Percentiles rank a stretch among this genome's conserved stretches.
phyloP scores from a whole-genome alignment of 768 basidiomycete genomes.

The Cystobasidium onofrii region DNA sequence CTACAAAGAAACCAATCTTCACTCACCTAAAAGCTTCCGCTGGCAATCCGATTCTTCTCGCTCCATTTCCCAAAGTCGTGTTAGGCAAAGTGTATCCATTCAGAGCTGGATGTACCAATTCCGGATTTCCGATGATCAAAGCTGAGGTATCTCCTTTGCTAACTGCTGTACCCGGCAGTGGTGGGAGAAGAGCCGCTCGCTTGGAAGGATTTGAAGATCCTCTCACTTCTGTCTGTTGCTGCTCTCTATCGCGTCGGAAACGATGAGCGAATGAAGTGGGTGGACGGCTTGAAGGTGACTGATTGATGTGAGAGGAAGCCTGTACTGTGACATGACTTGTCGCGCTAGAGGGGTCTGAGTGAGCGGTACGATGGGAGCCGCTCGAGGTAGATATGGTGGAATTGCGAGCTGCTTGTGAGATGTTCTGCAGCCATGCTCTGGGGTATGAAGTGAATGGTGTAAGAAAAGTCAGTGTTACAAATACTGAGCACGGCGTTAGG shows the following conservation, averaged over 20 bases:
- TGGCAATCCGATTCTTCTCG: not conserved
- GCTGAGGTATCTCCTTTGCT: not conserved
- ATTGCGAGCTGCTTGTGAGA: constrained; percentile 3
- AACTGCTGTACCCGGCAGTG: too few species aligned
- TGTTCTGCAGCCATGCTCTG: constrained; percentile 14
- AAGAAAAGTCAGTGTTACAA: too few species aligned
- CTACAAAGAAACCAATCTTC: not conserved
- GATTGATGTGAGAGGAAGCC: not conserved
- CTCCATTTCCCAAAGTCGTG: not conserved
- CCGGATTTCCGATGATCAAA: not conserved
- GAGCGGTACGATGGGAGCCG: not conserved
- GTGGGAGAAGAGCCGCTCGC: too few species aligned
- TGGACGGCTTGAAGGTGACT: not conserved
- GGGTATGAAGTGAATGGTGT: not conserved
- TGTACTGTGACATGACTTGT: too few species aligned
- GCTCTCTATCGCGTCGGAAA: not conserved
- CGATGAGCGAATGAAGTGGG: not conserved
- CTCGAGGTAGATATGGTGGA: not conserved
- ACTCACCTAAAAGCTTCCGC: constrained; percentile 20
- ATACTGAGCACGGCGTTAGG: too few species aligned
- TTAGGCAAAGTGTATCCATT: not conserved
- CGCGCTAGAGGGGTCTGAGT: too few species aligned
- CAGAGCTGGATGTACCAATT: not conserved
- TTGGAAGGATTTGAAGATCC: not conserved
- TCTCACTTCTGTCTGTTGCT: not conserved